Percentiles rank a stretch among this genome's conserved stretches.
Conservation (phyloP, 495 filamentous ascomycete species). For the Jackrogersella minutella region DNA sequence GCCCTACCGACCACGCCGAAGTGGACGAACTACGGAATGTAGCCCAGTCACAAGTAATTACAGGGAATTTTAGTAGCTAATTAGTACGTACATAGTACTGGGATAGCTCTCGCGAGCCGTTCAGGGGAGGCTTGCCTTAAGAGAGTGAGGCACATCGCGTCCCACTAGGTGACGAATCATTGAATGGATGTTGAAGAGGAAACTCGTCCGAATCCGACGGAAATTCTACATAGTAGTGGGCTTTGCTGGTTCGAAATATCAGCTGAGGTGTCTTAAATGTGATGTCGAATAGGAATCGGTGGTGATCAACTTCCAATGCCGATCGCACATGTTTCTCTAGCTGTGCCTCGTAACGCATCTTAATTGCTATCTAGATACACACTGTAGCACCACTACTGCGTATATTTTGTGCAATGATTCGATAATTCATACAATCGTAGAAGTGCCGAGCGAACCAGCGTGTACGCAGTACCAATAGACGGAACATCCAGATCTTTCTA, state of each 20-base stretch:
- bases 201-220: slow-evolving; percentile 28
- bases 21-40: slow-evolving; percentile 24
- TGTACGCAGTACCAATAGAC: slow-evolving; percentile 7
- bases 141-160: slow-evolving; percentile 33
- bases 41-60: slow-evolving; percentile 25
- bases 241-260: slow-evolving; percentile 14
- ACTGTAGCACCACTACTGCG: not conserved
- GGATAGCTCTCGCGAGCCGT: not conserved
- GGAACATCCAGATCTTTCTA: slow-evolving; percentile 26
- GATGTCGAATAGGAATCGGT: slow-evolving; percentile 31
- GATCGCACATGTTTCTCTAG: slow-evolving; percentile 21
- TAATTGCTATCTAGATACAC: slow-evolving; percentile 14
- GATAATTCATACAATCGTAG: slow-evolving; percentile 10
- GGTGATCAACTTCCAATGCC: slow-evolving; percentile 4
- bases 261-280: slow-evolving; percentile 9
- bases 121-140: slow-evolving; percentile 13
- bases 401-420: slow-evolving; percentile 1
- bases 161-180: slow-evolving; percentile 18
- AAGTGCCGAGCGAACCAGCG: slow-evolving; percentile 13
- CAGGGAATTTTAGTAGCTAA: slow-evolving; percentile 33
- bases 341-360: slow-evolving; percentile 15
- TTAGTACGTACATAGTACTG: slow-evolving; percentile 18
- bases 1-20: slow-evolving; percentile 1
- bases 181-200: slow-evolving; percentile 22
- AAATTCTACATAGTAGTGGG: not conserved